Evolutionary conservation across 768 basidiomycete genomes (phyloP), one percentile per base, ranked within the genome.

Genomic region (Russula virescens): DNA sequence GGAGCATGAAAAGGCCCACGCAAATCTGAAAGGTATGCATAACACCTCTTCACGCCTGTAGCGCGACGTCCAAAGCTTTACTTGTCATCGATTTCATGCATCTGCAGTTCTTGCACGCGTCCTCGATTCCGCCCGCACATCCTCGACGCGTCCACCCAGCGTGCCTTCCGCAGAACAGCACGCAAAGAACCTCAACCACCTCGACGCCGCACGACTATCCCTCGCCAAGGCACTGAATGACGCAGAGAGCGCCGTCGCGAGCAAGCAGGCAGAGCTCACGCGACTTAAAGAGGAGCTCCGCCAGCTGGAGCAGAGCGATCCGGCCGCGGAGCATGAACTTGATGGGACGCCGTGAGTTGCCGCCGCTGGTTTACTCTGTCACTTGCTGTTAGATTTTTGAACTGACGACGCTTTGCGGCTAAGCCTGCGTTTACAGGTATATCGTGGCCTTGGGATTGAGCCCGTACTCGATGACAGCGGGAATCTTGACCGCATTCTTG

Each of bases 141-240:
- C 90, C 10, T 84, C 88, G 3, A 83, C 81, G 19, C 80, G 90
- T 63, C 89, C 90, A 0, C 72, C 80, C 10, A 82, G 83, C 38
- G 83, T 90, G n/a, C 85, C 86, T 13, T 86, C 88, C 19, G 80
- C 81, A 26, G 80, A 84, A 62, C 79, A 80, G 3, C 88, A 91
- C 68, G 76, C 79, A 1, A 75, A 80, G 5, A 77, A 76, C 18
- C 72, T 91, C 50, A 87, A 89, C 66, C 81, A 85, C 55, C 79
- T 89, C 1, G 89, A 91, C 63, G 77, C 71, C 43, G 80, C 79
- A 7, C 81, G 83, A 35, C 71, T 90, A 50, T 83, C 86, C 18
- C 78, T 90, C 18, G 84, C 80, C 25, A 92, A 92, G 69, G 82
- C 86, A 6, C 87, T 91, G 65, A 85, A 86, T 55, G 89, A 91